A percentile compares a stretch with the other conserved stretches of the same genome.
Evolutionary conservation across 768 basidiomycete genomes (phyloP).

Genomic region (Amanita phalloides): DNA sequence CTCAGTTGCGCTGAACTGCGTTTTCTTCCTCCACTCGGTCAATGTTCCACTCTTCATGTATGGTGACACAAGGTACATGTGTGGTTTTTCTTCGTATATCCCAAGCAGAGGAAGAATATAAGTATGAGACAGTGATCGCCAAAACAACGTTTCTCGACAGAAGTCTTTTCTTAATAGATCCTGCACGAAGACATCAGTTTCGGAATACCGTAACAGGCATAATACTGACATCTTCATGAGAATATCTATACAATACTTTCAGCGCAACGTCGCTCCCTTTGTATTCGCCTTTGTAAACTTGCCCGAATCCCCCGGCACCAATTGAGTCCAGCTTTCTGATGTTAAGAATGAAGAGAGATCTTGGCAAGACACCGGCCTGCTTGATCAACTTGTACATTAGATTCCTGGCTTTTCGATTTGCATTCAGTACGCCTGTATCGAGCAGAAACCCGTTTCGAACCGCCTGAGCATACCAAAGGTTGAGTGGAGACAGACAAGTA

Average conservation of each 20-base stretch:
- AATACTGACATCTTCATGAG: no score
- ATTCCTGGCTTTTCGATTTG: not conserved
- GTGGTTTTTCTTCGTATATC: not conserved
- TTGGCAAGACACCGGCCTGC: not conserved
- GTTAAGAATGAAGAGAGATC: not conserved
- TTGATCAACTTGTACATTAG: not conserved
- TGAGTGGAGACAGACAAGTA: not conserved
- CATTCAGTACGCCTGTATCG: not conserved
- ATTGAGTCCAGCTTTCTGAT: not conserved
- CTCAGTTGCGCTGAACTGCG: not conserved
- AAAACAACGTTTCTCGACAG: not conserved
- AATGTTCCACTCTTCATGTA: slow-evolving; percentile 2
- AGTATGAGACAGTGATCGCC: not conserved
- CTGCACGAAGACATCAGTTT: not conserved
- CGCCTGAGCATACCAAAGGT: not conserved
- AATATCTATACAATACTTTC: not conserved
- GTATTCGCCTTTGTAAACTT: not conserved
- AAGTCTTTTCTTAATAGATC: not conserved
- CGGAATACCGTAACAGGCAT: not conserved
- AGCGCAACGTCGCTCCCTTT: not conserved
- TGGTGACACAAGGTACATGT: not conserved
- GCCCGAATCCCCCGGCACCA: not conserved
- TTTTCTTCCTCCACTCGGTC: not conserved
- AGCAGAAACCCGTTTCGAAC: not conserved
- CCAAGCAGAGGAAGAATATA: not conserved